Evolutionary conservation across 2,329 filamentous ascomycete species (phyloP), one percentile per base, ranked within the genome.

Genomic region (Xylariales sp.): DNA sequence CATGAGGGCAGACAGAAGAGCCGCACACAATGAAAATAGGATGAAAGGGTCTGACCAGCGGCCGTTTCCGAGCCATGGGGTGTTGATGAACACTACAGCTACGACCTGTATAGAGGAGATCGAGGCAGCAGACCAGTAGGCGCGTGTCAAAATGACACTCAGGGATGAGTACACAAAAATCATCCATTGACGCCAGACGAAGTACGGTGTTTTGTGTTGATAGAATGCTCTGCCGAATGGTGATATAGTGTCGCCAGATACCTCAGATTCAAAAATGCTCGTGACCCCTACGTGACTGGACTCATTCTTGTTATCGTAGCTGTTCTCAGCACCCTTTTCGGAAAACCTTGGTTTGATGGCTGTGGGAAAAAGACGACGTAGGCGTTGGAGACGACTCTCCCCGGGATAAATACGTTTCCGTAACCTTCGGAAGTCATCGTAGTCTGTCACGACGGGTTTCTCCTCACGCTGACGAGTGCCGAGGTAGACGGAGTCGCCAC

Each of bases 181-280:
- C 12, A 79, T 75, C 62, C 80, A 79, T 10, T 81, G 82, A 1
- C 82, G 80, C 49, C 85, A 76, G 30, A 88, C 86, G 49, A 79
- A 78, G 77, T 87, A 88, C 1, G 83, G 79, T 1, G 85, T 84
- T 55, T 83, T 76, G 18, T 80, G 79, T 53, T 83, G 78, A 76
- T 87, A 87, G 75, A 87, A 88, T 1, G 86, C 86, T 9, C 85
- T 81, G 36, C 86, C 86, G 69, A 89, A 88, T 0, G 86, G 85
- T 30, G 68, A 69, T 16, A 52, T 56, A 2, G 43, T 50, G 28
- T 60, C 59, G 12, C 41, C 46, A 10, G 14, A 36, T 23, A 7
- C n/a, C 16, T 53, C 32, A n/a, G 30, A 12, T 6, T n/a, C 41
- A 2, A 8, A 18, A 10, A 23, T 56, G 32, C 28, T 55, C 3